These are phyloP conservation scores for Citrus mangshanensis DNA, from an alignment of 345 rosid genomes.

Conservation along the genomic window DNA sequence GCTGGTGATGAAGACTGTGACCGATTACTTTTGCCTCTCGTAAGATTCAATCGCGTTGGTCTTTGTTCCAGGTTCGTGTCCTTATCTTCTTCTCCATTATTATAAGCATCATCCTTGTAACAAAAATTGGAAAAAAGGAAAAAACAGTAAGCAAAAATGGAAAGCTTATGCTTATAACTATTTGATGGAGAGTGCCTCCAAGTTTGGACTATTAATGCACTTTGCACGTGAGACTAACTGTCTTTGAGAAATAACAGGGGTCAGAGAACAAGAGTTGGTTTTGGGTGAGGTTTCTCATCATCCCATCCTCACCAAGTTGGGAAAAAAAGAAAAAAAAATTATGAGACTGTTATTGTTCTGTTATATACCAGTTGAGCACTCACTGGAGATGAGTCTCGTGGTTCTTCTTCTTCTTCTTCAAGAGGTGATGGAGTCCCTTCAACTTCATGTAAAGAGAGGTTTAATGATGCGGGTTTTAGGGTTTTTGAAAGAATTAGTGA, in stretches of 20 bases:
- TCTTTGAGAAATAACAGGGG: no score
- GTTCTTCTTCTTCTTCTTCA: constrained; percentile 5
- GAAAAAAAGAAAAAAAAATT: no score
- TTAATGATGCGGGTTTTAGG: constrained; percentile 12
- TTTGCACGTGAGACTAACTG: no score
- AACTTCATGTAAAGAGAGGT: constrained; percentile 14
- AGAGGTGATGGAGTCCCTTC: background rate
- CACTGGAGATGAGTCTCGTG: background rate
- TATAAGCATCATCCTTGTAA: constrained; percentile 20
- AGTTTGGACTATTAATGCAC: no score
- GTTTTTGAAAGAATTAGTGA: constrained; percentile 13
- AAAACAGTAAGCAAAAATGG: background rate
- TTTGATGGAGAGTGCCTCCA: no score
- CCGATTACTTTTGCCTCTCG: constrained; percentile 17
- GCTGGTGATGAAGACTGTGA: constrained; percentile 40
- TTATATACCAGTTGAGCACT: background rate
- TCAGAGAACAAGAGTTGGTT: no score
- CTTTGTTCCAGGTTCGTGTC: constrained; percentile 17
- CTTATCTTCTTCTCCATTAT: constrained; percentile 12
- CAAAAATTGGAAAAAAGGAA: background rate
- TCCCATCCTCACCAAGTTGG: no score
- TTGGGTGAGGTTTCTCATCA: no score
- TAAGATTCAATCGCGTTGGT: constrained; percentile 28
- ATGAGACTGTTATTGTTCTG: no score
- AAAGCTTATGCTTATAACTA: no score